Conservation (phyloP, 371 early-diverging fungal genomes). For the Syncephalastrum monosporum region DNA sequence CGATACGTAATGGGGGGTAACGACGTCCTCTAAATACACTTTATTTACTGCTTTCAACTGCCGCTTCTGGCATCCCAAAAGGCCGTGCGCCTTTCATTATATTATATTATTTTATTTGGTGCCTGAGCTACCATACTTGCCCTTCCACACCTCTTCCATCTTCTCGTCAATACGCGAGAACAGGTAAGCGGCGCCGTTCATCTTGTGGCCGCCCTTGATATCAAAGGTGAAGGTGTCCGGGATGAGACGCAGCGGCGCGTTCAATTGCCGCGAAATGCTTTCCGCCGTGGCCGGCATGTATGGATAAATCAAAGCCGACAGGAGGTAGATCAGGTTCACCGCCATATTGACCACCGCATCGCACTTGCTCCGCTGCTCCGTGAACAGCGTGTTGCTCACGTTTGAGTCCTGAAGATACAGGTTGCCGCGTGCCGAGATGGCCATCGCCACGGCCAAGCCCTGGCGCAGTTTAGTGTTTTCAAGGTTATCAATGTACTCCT, state of each 20-base stretch:
- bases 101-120: conserved; percentile 12
- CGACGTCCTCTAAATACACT: too few relatives aligned
- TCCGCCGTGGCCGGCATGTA: conserved; percentile 92
- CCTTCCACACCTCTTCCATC: conserved; percentile 66
- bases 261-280: conserved; percentile 77
- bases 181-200: conserved; percentile 89
- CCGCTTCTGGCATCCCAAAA: too few relatives aligned
- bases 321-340: conserved; percentile 84
- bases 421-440: conserved; percentile 95
- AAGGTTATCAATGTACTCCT: conserved; percentile 77
- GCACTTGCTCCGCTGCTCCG: conserved; percentile 74
- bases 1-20: too few relatives aligned
- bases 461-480: conserved; percentile 85
- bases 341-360: conserved; percentile 85
- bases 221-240: conserved; percentile 73
- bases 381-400: conserved; percentile 85
- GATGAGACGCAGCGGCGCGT: conserved; percentile 75
- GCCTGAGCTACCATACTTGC: conserved; percentile 69
- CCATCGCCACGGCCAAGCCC: conserved; percentile 89
- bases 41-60: too few relatives aligned
- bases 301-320: conserved; percentile 88
- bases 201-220: conserved; percentile 77
- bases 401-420: conserved; percentile 92
- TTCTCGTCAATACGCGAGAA: conserved; percentile 88
- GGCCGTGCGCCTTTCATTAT: too few relatives aligned